Percentiles rank a stretch among this genome's conserved stretches.
These are phyloP conservation scores for Raddia distichophylla DNA, from an alignment of 176 grass and related monocot species.

Conservation along the genomic window DNA sequence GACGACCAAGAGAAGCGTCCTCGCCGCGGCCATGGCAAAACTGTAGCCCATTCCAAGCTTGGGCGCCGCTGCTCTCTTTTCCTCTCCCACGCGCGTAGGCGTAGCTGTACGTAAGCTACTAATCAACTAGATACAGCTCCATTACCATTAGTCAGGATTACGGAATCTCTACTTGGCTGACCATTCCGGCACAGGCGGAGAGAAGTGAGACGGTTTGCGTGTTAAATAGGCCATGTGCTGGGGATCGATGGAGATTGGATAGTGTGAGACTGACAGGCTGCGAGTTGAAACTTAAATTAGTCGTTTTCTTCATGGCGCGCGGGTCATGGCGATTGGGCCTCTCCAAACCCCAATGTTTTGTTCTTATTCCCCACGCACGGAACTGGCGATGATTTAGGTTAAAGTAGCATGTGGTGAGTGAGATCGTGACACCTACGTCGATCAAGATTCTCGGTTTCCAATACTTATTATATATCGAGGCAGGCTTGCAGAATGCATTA, in stretches of 20 bases:
- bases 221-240: slow-evolving; percentile 2
- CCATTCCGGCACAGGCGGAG: neutral
- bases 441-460: neutral
- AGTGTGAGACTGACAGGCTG: neutral
- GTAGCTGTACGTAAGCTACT: no score
- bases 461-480: no score
- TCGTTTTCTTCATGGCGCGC: neutral
- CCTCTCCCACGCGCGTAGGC: neutral
- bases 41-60: neutral
- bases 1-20: neutral
- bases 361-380: slow-evolving; percentile 1
- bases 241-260: neutral
- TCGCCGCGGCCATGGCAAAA: neutral
- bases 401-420: neutral
- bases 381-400: neutral
- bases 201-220: neutral
- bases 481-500: no score
- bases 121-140: no score
- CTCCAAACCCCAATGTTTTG: neutral
- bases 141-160: no score
- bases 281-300: no score
- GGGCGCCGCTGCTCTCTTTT: neutral
- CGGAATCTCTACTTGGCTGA: neutral
- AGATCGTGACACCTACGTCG: neutral
- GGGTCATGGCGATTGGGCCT: neutral